These are phyloP conservation scores for Xylariaceae sp. DNA, from an alignment of 2,329 filamentous ascomycete species.

Conservation along the genomic window DNA sequence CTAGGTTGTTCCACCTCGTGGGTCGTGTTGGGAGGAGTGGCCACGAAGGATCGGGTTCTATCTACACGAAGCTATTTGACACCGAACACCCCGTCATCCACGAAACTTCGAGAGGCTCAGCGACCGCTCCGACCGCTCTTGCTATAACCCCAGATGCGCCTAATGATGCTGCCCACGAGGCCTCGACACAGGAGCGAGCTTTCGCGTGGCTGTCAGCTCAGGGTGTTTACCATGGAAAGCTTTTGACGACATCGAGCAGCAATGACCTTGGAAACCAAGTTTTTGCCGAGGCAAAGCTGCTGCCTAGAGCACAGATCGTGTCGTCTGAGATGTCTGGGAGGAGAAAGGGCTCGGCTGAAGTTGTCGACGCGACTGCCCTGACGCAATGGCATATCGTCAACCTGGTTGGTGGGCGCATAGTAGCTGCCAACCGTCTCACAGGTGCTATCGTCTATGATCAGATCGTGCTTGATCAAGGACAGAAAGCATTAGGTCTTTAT, in stretches of 20 bases:
- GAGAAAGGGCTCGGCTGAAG: constrained; percentile 63
- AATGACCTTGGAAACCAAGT: constrained; percentile 68
- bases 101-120: constrained; percentile 61
- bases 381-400: constrained; percentile 92
- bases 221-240: constrained; percentile 81
- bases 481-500: constrained; percentile 77
- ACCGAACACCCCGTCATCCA: constrained; percentile 74
- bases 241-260: constrained; percentile 59
- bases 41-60: constrained; percentile 75
- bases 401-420: constrained; percentile 75
- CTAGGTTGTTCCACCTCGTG: constrained; percentile 73
- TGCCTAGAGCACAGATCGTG: constrained; percentile 70
- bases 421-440: constrained; percentile 83
- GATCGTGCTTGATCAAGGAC: constrained; percentile 72
- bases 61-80: constrained; percentile 86
- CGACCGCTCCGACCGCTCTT: constrained; percentile 60
- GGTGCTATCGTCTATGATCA: constrained; percentile 86
- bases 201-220: constrained; percentile 91
- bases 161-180: constrained; percentile 51
- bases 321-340: constrained; percentile 62
- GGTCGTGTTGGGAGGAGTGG: constrained; percentile 71
- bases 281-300: constrained; percentile 73
- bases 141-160: constrained; percentile 72
- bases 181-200: constrained; percentile 60
- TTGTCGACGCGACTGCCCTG: constrained; percentile 74